phyloP scores from a whole-genome alignment of 768 basidiomycete species.

The Chiua virens region DNA sequence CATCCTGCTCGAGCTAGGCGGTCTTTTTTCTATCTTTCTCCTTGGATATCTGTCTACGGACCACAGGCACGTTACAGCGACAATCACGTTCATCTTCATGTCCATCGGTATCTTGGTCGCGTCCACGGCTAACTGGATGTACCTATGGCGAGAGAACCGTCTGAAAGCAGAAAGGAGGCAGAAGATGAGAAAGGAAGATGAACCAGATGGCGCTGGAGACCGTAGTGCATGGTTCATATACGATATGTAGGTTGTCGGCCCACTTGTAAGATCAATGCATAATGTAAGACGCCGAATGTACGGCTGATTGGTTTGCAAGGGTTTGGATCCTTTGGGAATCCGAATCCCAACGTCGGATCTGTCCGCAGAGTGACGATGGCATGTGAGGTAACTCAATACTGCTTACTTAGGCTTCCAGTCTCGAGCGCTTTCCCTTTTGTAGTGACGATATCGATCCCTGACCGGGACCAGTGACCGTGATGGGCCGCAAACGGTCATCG shows the following conservation, averaged over 20 bases:
- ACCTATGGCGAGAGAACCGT: constrained; percentile 44
- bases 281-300: too few relatives aligned
- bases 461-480: too few relatives aligned
- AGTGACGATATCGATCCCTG: too few relatives aligned
- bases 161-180: constrained; percentile 42
- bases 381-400: too few relatives aligned
- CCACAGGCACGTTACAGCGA: constrained; percentile 50
- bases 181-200: constrained; percentile 34
- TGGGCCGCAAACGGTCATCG: too few relatives aligned
- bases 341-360: too few relatives aligned
- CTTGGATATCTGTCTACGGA: constrained; percentile 49
- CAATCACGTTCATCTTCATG: constrained; percentile 36
- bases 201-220: constrained; percentile 47
- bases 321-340: too few relatives aligned
- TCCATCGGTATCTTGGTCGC: constrained; percentile 41
- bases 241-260: constrained; percentile 37
- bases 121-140: constrained; percentile 38
- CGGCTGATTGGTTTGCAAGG: too few relatives aligned
- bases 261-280: too few relatives aligned
- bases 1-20: constrained; percentile 55
- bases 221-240: constrained; percentile 58
- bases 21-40: constrained; percentile 64
- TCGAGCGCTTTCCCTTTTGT: too few relatives aligned
- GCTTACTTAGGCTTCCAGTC: too few relatives aligned
- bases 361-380: too few relatives aligned